Base-by-base conservation (phyloP, 2,329 filamentous ascomycete genomes). In the Trichophyton benhamiae region DNA sequence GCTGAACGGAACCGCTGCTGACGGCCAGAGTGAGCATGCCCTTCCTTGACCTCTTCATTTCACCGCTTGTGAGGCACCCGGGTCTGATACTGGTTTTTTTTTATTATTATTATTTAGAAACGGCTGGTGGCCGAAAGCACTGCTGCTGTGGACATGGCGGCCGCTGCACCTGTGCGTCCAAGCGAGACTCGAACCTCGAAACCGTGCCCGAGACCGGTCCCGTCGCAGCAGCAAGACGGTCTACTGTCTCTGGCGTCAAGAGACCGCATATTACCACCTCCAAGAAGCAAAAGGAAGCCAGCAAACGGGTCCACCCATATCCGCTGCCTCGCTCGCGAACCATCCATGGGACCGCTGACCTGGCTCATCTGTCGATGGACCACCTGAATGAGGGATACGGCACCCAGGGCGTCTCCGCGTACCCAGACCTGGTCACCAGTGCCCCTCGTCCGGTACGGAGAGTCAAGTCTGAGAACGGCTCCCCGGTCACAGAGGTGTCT, bases 251-350 rank as follows among this genome's bases (percentile, higher is more conserved):
- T 15, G 78, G 82, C 63, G 71, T 75, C 33, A 74, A 73, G 63
- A 84, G 83, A 70, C 82, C 82, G 11, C 78, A 79, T 67, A 75
- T 84, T 57, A 80, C 79, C 48, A 77, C 79, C 55, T 79, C 80
- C 62, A 82, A 81, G 66, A 82, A 83, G 66, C 82, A 83, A 72
- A 85, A 86, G 72, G 82, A 84, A 70, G 79, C 81, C 65, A 82
- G 82, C 63, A 82, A 84, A 63, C 83, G 79, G 61, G 83, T 83
- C 62, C 74, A 81, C 66, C 84, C 84, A 1, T 87, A 87, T 73
- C 83, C 82, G 68, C 81, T 86, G 65, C 81, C 82, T 55, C 74
- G 79, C 62, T 76, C 78, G 49, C 76, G 81, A 67, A 80, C 78
- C 58, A 75, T 81, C 57, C 76, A 80, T 63, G 72, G 72, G 58